These are phyloP conservation scores for Kodamaea kakaduensis DNA, from an alignment of 805 yeast species.

Conservation along the genomic window DNA sequence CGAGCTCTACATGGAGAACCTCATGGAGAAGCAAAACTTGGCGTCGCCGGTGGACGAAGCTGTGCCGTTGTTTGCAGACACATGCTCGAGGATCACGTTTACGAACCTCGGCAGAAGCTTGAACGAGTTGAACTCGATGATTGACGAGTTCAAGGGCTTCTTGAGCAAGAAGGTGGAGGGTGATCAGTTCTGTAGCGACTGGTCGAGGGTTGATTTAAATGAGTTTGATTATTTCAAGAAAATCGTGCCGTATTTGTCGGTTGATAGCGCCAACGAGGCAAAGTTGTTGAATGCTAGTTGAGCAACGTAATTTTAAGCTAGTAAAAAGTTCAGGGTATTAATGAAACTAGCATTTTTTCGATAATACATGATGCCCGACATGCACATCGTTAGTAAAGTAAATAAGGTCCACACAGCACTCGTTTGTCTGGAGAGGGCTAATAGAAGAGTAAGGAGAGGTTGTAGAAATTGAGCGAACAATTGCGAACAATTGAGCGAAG, in stretches of 20 bases:
- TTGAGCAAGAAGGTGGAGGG: conserved; percentile 28
- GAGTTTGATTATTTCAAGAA: conserved; percentile 34
- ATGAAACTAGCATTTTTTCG: too few relatives aligned
- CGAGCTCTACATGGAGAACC: conserved; percentile 14
- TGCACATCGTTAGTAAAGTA: too few relatives aligned
- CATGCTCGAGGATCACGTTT: conserved; percentile 15
- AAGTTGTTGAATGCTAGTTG: conserved; percentile 30
- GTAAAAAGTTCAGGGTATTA: too few relatives aligned
- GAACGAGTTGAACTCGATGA: conserved; percentile 48
- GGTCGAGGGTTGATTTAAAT: conserved; percentile 6
- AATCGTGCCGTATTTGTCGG: conserved; percentile 37
- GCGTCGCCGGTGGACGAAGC: conserved; percentile 4
- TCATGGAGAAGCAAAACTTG: conserved; percentile 8
- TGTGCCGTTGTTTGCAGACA: conserved; percentile 5
- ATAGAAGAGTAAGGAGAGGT: too few relatives aligned
- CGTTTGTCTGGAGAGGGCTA: too few relatives aligned
- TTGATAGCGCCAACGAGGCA: conserved; percentile 29
- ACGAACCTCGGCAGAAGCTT: conserved; percentile 43
- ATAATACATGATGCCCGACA: too few relatives aligned
- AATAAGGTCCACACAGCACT: too few relatives aligned
- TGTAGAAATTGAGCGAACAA: too few relatives aligned
- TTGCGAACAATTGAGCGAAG: too few relatives aligned
- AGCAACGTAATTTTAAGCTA: too few relatives aligned
- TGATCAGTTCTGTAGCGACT: conserved; percentile 21
- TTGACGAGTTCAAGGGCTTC: conserved; percentile 45